Evolutionary conservation across 1,284 basidiomycete species (phyloP), one percentile per base, ranked within the genome.

Genomic region (Ganoderma lingzhi): DNA sequence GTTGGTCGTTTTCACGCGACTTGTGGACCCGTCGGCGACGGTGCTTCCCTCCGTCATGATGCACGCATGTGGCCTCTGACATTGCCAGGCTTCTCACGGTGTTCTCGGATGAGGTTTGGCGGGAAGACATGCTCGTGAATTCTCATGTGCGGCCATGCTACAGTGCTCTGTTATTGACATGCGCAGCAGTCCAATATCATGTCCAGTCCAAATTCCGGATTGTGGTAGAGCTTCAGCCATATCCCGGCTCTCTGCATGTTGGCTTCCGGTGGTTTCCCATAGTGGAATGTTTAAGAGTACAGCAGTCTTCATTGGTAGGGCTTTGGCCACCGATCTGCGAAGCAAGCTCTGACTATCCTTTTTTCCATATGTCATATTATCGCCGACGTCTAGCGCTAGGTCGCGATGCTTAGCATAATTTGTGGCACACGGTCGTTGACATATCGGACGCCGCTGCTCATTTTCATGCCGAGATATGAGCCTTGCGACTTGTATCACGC

Each of bases 1-100:
- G 35, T n/a, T 60, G 35, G 39, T 28, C 39, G 14, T 35, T 28
- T 30, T 28, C 10, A 55, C 14, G 59, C 39, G 59, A 41, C 59
- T 60, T 41, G 59, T 60, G 59, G 59, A 42, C 59, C 59, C 39
- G 23, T 39, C 39, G 39, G 10, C 37, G 10, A 58, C 56, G 56
- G 19, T 37, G 53, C 23, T 39, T 35, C 44, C 35, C 23, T 62
- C 66, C 59, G 55, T 41, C 44, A 64, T 63, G 55, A 51, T 51
- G 30, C 53, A 63, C 62, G 45, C 61, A 63, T 63, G 65, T 41
- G 65, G 56, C 56, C 37, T 59, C 39, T 61, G 67, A 64, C 62
- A 64, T 17, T 64, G 63, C 37, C 63, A 68, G 63, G 45, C 63
- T 61, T 68, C 58, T 42, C 48, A 61, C 67, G 67, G 67, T 65